phyloP scores from a whole-genome alignment of 495 filamentous ascomycete species.

The Trichoderma virens region DNA sequence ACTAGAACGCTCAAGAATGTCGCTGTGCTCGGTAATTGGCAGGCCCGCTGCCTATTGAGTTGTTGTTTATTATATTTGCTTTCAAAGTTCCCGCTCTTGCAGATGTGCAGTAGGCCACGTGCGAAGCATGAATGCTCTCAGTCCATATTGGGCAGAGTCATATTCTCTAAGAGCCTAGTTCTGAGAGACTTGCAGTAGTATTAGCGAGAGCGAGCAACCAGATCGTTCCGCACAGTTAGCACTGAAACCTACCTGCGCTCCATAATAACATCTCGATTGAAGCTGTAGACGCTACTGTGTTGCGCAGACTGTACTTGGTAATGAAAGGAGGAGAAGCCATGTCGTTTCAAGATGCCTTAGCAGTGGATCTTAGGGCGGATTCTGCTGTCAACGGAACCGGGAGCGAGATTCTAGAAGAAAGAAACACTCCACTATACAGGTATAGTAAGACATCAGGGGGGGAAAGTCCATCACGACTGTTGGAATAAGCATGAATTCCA shows the following conservation, averaged over 20 bases:
- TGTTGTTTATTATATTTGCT: background rate
- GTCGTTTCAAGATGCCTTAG: slow-evolving; percentile 5
- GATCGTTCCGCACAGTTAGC: too few species aligned
- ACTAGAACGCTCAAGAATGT: slow-evolving; percentile 1
- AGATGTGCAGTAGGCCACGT: background rate
- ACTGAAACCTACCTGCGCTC: background rate
- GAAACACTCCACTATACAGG: background rate
- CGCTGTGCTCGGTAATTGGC: background rate
- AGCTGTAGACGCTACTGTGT: background rate
- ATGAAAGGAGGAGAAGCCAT: slow-evolving; percentile 5
- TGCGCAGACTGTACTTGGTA: background rate
- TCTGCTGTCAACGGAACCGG: background rate
- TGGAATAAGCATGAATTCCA: slow-evolving; percentile 3
- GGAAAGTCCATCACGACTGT: background rate
- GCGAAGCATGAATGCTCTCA: background rate
- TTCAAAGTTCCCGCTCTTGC: background rate
- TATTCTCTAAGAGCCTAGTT: too few species aligned
- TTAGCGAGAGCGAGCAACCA: too few species aligned
- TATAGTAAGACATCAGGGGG: background rate
- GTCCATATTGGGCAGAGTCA: background rate
- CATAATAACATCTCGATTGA: background rate
- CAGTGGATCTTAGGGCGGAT: background rate
- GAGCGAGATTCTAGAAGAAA: background rate
- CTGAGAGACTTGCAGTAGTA: too few species aligned
- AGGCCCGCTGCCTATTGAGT: background rate